Evolutionary conservation across 2,329 filamentous ascomycete species (phyloP), one percentile per base, ranked within the genome.

Genomic region (Scedosporium aurantiacum): DNA sequence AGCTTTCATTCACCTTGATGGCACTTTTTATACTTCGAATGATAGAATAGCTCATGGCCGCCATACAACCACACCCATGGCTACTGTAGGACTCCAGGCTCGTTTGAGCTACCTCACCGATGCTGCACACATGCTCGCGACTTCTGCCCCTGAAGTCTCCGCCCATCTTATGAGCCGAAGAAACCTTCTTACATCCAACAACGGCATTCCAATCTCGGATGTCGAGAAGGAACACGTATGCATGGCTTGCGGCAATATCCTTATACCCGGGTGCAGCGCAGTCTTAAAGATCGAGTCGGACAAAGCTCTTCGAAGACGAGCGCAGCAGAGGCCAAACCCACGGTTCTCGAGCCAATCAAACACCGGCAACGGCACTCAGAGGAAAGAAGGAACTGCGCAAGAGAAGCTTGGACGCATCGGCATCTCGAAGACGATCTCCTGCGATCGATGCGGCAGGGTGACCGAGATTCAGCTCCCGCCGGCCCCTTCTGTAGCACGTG

Each of bases 221-320:
- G 67, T 74, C n/a, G 78, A 83, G 64, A 75, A 75, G 58, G 79
- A 84, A 64, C 79, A 79, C 62, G 73, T 78, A 25, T 88, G 86
- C 70, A 76, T 74, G 57, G 78, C 78, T 59, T 89, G 86, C 67
- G 85, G 86, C 16, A 78, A 80, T 63, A 82, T 87, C 45, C 78
- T 85, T 73, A 73, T 85, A 3, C 73, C 77, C 1, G 83, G 83
- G 0, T 76, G 77, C 7, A 74, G 72, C 2, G 78, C 45, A 12
- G 25, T 63, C 68, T 1, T 63, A 60, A 41, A 67, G 50, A 61
- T 57, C 50, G 23, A 63, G 23, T 60, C 63, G 21, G 63, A 61
- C 23, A 52, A 50, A 27, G 61, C 56, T n/a, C 23, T 41, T 7
- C 41, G 50, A 18, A 7, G 52, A 14, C 37, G 25, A 40, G 50